Percentiles rank a stretch among this genome's conserved stretches.
Conservation (phyloP, 139 green algal species). For the Mesotaenium endlicherianum region DNA sequence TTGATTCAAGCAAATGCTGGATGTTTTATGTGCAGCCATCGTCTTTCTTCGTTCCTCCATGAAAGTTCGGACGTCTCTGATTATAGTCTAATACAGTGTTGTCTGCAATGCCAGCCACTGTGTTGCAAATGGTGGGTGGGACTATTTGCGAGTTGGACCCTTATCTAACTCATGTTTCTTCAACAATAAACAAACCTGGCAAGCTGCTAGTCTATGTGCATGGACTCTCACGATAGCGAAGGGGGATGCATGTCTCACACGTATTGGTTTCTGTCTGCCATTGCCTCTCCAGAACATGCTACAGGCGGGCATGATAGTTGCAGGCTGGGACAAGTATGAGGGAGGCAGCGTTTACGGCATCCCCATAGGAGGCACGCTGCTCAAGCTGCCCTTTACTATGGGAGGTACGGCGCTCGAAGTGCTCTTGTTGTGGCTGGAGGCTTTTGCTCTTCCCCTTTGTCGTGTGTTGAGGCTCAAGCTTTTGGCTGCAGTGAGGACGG, state of each 20-base stretch:
- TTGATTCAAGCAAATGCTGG: too few species aligned
- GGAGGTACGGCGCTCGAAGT: too few species aligned
- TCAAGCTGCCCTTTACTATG: slow-evolving; percentile 54
- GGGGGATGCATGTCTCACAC: background rate
- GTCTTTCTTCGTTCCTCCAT: too few species aligned
- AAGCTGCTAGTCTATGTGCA: background rate
- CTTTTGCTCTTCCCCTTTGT: too few species aligned
- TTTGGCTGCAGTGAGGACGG: too few species aligned
- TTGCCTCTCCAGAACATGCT: slow-evolving; percentile 84
- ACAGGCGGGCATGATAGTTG: slow-evolving; percentile 90
- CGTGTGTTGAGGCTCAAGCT: too few species aligned
- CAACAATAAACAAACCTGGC: background rate
- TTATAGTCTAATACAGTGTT: too few species aligned
- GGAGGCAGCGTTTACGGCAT: slow-evolving; percentile 67
- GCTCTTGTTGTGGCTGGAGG: too few species aligned
- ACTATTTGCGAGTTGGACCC: background rate
- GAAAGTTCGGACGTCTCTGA: too few species aligned
- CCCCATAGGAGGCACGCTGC: slow-evolving; percentile 55
- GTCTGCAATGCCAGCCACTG: too few species aligned
- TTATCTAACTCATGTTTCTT: slow-evolving; percentile 9
- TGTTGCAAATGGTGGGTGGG: too few species aligned
- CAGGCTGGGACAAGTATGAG: slow-evolving; percentile 78
- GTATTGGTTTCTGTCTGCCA: slow-evolving; percentile 81
- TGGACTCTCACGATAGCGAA: background rate
- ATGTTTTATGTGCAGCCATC: too few species aligned